Conservation (phyloP, 768 basidiomycete species). For the Chiua virens region DNA sequence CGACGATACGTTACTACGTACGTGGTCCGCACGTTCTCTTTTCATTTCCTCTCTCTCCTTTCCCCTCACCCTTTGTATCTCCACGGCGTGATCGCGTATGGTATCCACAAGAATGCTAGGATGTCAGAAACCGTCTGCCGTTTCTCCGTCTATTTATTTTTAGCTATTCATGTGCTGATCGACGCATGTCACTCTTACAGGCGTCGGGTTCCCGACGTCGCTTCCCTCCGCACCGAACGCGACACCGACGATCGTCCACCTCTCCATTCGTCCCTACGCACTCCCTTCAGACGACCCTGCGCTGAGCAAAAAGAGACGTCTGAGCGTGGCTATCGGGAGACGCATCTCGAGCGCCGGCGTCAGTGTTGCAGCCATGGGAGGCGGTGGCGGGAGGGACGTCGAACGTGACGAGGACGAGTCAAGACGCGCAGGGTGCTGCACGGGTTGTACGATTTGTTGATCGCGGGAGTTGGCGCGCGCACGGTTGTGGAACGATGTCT, state of each 20-base stretch:
- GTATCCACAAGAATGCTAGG: not conserved
- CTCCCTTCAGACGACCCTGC: constrained; percentile 49
- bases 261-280: constrained; percentile 65
- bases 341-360: constrained; percentile 16
- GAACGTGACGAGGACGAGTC: constrained; percentile 14
- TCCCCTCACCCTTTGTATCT: not conserved
- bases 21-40: constrained; percentile 21
- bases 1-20: constrained; percentile 72
- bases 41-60: not conserved
- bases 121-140: too few relatives aligned
- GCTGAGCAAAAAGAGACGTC: constrained; percentile 55
- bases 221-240: constrained; percentile 30
- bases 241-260: constrained; percentile 67
- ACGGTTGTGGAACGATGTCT: too few relatives aligned
- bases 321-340: constrained; percentile 29
- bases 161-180: constrained; percentile 6
- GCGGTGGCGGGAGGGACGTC: not conserved
- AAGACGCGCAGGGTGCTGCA: constrained; percentile 34
- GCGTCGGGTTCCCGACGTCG: constrained; percentile 32
- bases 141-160: not conserved
- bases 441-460: constrained; percentile 42
- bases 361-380: constrained; percentile 6
- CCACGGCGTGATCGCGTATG: not conserved
- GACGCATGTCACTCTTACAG: constrained; percentile 9
- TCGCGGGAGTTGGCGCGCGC: not conserved